Evolutionary conservation across 345 rosid genomes (phyloP).

Genomic region (Triadica sebifera): DNA sequence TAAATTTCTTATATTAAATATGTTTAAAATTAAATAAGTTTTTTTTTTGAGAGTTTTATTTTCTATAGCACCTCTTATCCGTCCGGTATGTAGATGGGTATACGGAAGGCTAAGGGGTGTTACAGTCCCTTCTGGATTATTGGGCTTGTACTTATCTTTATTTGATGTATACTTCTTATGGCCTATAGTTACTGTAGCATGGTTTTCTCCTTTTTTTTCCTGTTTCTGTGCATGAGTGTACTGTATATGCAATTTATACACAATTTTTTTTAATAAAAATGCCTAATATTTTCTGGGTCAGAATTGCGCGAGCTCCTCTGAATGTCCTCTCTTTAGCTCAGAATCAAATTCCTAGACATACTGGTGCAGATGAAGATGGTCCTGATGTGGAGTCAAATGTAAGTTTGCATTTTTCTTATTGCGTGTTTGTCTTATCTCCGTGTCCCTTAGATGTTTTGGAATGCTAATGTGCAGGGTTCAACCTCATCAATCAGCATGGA

Average conservation of each 20-base stretch:
- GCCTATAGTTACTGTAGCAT: neutral
- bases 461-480: conserved; percentile 36
- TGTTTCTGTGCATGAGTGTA: neutral
- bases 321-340: conserved; percentile 48
- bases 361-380: conserved; percentile 25
- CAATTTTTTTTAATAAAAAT: neutral
- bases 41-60: too few species aligned
- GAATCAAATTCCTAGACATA: conserved; percentile 28
- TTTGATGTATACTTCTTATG: neutral
- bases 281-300: conserved; percentile 24
- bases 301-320: conserved; percentile 65
- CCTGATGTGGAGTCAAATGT: conserved; percentile 39
- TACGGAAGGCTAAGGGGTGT: too few species aligned
- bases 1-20: too few species aligned
- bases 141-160: neutral
- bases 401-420: conserved; percentile 21
- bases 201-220: neutral
- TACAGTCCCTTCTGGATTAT: too few species aligned
- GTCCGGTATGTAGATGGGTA: too few species aligned
- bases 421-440: neutral
- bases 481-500: conserved; percentile 40
- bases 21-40: too few species aligned
- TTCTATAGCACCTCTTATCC: too few species aligned
- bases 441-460: conserved; percentile 15
- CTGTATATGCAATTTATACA: neutral